phyloP scores from a whole-genome alignment of 176 grass and related monocot species.

The Oryza glaberrima region DNA sequence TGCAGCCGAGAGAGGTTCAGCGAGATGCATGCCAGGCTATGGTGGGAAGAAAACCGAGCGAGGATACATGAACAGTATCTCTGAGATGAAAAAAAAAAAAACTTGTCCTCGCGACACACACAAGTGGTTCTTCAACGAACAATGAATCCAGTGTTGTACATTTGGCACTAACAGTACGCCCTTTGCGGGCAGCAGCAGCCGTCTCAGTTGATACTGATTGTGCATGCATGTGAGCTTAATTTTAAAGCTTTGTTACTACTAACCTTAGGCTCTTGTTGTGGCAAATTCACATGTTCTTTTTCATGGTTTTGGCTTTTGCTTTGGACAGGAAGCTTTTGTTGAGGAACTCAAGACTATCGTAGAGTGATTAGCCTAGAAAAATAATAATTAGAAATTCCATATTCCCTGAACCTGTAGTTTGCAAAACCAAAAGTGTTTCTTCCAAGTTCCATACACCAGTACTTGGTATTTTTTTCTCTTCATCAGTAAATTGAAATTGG shows the following conservation, averaged over 20 bases:
- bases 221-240: not conserved
- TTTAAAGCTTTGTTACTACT: slow-evolving; percentile 5
- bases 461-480: not conserved
- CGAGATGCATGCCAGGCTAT: slow-evolving; percentile 89
- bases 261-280: slow-evolving; percentile 22
- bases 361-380: slow-evolving; percentile 7
- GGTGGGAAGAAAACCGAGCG: slow-evolving; percentile 94
- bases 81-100: slow-evolving; percentile 39
- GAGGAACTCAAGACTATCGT: slow-evolving; percentile 6
- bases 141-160: slow-evolving; percentile 46
- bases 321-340: slow-evolving; percentile 33
- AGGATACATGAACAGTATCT: slow-evolving; percentile 98
- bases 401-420: not conserved
- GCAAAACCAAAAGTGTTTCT: not conserved
- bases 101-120: no score
- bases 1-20: slow-evolving; percentile 94
- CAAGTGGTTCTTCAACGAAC: not conserved
- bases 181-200: not conserved
- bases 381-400: slow-evolving; percentile 17
- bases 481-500: not conserved
- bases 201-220: not conserved
- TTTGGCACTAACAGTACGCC: slow-evolving; percentile 39
- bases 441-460: not conserved
- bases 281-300: slow-evolving; percentile 20
- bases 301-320: not conserved